These are phyloP conservation scores for Psilocybe cyanescens DNA, from an alignment of 768 basidiomycete genomes.

Conservation along the genomic window DNA sequence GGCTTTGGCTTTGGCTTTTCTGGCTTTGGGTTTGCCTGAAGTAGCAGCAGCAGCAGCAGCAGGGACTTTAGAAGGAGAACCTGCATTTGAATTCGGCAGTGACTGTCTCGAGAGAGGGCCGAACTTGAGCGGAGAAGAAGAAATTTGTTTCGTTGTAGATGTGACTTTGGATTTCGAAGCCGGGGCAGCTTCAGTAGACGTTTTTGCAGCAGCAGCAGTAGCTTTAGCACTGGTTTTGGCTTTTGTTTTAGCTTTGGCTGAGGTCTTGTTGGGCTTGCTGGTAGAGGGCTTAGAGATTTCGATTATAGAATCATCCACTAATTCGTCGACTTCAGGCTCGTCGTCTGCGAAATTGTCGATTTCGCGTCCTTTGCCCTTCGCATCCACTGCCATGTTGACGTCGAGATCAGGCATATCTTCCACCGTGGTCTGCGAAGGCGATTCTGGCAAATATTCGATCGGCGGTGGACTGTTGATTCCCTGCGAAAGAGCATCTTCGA, in stretches of 20 bases:
- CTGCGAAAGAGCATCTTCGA: constrained; percentile 22
- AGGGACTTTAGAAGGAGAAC: neutral
- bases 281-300: neutral
- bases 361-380: constrained; percentile 3
- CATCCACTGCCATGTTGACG: neutral
- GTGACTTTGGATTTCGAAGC: neutral
- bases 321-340: constrained; percentile 7
- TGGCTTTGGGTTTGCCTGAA: neutral
- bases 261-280: neutral
- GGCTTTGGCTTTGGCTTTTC: too few species aligned
- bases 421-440: neutral
- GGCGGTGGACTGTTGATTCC: constrained; percentile 12
- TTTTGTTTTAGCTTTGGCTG: neutral
- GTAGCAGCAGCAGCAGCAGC: neutral
- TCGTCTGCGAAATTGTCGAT: neutral
- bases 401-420: neutral
- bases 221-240: neutral
- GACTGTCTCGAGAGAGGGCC: neutral
- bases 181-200: neutral
- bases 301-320: neutral
- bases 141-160: neutral
- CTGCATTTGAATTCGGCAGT: neutral
- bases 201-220: neutral
- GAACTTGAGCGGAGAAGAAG: neutral
- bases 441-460: neutral